These are phyloP conservation scores for Ploettnerulaceae sp. DNA, from an alignment of 2,329 filamentous ascomycete genomes.

Conservation along the genomic window DNA sequence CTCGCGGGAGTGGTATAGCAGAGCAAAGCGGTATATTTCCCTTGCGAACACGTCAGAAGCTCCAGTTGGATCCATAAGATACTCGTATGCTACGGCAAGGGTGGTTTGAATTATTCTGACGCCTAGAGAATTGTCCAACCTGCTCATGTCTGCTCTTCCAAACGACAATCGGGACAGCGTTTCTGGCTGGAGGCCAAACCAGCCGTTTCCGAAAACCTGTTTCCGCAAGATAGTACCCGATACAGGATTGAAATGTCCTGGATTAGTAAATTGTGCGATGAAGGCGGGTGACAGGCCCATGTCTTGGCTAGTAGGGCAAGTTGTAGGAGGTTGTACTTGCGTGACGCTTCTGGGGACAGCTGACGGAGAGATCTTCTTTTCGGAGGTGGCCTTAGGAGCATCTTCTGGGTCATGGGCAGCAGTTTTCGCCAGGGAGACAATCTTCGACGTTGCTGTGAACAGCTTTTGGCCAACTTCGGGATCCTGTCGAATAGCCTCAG, in stretches of 20 bases:
- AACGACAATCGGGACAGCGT: neutral
- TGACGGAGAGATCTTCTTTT: neutral
- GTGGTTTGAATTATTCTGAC: slow-evolving; percentile 6
- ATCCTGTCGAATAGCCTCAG: slow-evolving; percentile 1
- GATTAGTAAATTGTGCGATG: neutral
- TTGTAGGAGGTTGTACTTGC: neutral
- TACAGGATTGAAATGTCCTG: neutral
- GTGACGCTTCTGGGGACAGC: neutral
- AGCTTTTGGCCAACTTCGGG: slow-evolving; percentile 1
- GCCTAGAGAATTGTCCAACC: neutral
- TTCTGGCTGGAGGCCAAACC: slow-evolving; percentile 8
- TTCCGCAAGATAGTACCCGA: neutral
- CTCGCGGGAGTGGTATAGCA: slow-evolving; percentile 10
- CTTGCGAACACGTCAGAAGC: neutral
- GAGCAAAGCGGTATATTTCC: slow-evolving; percentile 9
- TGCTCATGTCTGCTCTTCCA: neutral
- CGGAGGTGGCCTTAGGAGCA: neutral
- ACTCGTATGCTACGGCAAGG: slow-evolving; percentile 8
- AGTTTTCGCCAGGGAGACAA: slow-evolving; percentile 6
- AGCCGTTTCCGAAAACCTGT: slow-evolving; percentile 12
- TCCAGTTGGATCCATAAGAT: neutral
- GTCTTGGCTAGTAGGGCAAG: neutral
- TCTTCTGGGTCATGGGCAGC: neutral
- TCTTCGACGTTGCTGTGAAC: slow-evolving; percentile 4
- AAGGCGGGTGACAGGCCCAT: neutral